A percentile compares a stretch with the other conserved stretches of the same genome.
phyloP scores from a whole-genome alignment of 176 grass and related monocot species.

The Ampelocalamus luodianensis region DNA sequence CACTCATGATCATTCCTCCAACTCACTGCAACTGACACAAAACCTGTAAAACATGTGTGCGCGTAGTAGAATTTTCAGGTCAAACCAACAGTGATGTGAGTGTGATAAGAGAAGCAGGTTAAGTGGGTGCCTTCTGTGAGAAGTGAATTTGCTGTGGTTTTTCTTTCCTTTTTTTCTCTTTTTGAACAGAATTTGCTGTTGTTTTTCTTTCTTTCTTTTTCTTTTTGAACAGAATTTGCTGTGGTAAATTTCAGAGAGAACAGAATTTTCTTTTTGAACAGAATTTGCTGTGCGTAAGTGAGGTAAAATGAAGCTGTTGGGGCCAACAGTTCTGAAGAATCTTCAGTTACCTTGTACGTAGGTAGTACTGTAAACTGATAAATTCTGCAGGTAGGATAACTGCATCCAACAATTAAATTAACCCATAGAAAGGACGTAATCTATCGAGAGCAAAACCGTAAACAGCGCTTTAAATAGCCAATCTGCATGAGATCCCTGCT shows the following conservation, averaged over 20 bases:
- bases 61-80: constrained; percentile 34
- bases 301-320: neutral
- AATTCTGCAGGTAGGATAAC: neutral
- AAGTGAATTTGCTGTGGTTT: too few species aligned
- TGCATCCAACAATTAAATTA: neutral
- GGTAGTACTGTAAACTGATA: neutral
- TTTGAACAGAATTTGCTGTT: too few species aligned
- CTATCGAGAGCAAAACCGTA: neutral
- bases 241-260: too few species aligned
- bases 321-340: neutral
- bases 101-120: neutral
- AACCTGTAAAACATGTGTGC: constrained; percentile 3
- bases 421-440: neutral
- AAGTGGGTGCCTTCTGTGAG: neutral
- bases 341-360: neutral
- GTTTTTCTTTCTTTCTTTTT: too few species aligned
- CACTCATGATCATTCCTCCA: constrained; percentile 21
- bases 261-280: too few species aligned
- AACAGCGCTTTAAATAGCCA: neutral
- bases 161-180: too few species aligned
- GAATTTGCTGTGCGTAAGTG: neutral
- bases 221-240: too few species aligned
- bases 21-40: constrained; percentile 37
- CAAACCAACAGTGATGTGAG: constrained; percentile 11
- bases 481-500: constrained; percentile 11